Base-by-base conservation (phyloP, 2,329 filamentous ascomycete species). In the Scopulariopsis brevicaulis region DNA sequence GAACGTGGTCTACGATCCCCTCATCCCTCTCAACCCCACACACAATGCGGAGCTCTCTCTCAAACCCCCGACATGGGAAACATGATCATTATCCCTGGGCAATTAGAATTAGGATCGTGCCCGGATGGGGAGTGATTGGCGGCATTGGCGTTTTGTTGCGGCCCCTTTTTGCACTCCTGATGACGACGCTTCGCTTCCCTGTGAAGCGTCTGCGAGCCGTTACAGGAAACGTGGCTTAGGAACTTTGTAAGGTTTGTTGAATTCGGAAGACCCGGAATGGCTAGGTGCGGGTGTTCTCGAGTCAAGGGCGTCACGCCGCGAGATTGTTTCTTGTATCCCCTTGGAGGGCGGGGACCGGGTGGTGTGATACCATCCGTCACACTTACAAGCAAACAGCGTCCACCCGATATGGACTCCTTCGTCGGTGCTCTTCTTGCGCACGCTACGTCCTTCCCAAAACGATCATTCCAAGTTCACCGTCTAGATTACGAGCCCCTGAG, bases 1-100 rank as follows among this genome's bases (percentile, higher is more conserved):
- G 11, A 58, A 58, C 56, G 56, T 58, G 56, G 40, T 24, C 55
- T 34, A 15, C 51, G 56, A 54, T 51, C 22, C 46, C 22, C 46
- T 14, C 20, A 50, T 22, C 14, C 8, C n/a, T 34, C 25, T 18
- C 11, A 52, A 11, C 25, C 12, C 32, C 24, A 20, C 20, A 52
- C 43, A 32, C 7, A 3, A 18, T 32, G 35, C 7, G 40, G 40
- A 15, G 15, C 46, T 24, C 11, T n/a, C 46, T n/a, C 2, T 3
- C 7, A 50, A 18, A 46, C 18, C 40, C 18, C 37, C 12, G 12
- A 5, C 40, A 46, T 46, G 15, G 40, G 28, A n/a, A n/a, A n/a
- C 28, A 32, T 32, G 28, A 32, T 46, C 15, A n/a, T 46, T 46
- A 46, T 46, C 40, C 18, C 40, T 46, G 18, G 18, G n/a, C 4